Evolutionary conservation across 148 eudicot species (phyloP), one percentile per base, ranked within the genome.

Genomic region (Polygonum maritimum): DNA sequence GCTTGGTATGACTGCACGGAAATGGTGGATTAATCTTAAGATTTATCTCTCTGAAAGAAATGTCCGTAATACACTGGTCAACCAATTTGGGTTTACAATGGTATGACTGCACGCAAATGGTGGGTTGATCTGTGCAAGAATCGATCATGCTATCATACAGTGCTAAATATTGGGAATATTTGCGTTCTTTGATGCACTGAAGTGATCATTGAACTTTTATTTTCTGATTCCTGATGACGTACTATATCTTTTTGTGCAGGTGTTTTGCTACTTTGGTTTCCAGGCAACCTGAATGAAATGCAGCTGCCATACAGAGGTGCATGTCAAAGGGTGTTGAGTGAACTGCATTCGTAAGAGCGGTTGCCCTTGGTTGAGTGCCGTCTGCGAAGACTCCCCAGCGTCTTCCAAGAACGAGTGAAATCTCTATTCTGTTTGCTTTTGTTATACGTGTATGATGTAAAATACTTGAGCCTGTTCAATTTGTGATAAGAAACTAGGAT

Each of bases 1-100:
- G n/a, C n/a, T n/a, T n/a, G n/a, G n/a, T n/a, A n/a, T n/a, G n/a
- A n/a, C n/a, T n/a, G n/a, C n/a, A n/a, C n/a, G n/a, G n/a, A n/a
- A n/a, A n/a, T n/a, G n/a, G n/a, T n/a, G n/a, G n/a, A n/a, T n/a
- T n/a, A n/a, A n/a, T n/a, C n/a, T n/a, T n/a, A n/a, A n/a, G n/a
- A n/a, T n/a, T n/a, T n/a, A n/a, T n/a, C n/a, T n/a, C n/a, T n/a
- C n/a, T n/a, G n/a, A n/a, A n/a, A n/a, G n/a, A n/a, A n/a, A n/a
- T n/a, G n/a, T n/a, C n/a, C n/a, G n/a, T n/a, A n/a, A n/a, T n/a
- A n/a, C n/a, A n/a, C n/a, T n/a, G n/a, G n/a, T n/a, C n/a, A n/a
- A n/a, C 99, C 97, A 57, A 92, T 95, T 78, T 92, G 99, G 97
- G 90, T 95, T 73, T 95, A 92, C 89, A 92, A 90, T 75, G 99